phyloP scores from a whole-genome alignment of 805 yeast genomes.

The Wickerhamiella bombiphila region DNA sequence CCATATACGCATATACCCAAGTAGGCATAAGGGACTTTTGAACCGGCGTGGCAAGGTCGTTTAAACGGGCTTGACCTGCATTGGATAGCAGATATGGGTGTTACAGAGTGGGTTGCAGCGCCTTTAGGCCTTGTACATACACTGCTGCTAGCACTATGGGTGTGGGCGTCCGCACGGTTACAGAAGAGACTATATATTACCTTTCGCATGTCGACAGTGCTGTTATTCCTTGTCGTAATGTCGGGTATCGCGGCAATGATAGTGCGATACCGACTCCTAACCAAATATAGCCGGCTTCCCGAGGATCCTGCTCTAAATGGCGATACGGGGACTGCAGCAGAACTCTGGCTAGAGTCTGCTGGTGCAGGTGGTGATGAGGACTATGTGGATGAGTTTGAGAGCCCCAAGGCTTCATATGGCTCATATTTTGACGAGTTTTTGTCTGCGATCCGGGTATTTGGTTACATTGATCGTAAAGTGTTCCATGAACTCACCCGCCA shows the following conservation, averaged over 20 bases:
- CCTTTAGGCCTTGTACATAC: not conserved
- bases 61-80: too few relatives aligned
- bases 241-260: constrained; percentile 30
- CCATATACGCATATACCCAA: too few relatives aligned
- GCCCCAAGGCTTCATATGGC: constrained; percentile 17
- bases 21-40: too few relatives aligned
- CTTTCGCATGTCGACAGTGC: constrained; percentile 13
- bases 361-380: constrained; percentile 20
- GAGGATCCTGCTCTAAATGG: constrained; percentile 24
- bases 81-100: too few relatives aligned
- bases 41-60: too few relatives aligned
- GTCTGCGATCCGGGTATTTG: constrained; percentile 84
- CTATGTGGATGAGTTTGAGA: constrained; percentile 25
- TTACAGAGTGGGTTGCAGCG: too few relatives aligned
- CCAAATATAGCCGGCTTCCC: constrained; percentile 42
- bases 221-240: constrained; percentile 19
- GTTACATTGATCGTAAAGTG: constrained; percentile 78
- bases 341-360: constrained; percentile 26
- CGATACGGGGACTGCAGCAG: constrained; percentile 29
- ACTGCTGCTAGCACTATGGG: constrained; percentile 2
- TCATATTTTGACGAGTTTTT: constrained; percentile 79
- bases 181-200: constrained; percentile 6
- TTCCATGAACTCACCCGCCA: constrained; percentile 85
- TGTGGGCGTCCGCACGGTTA: not conserved
- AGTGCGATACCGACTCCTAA: constrained; percentile 48